These are phyloP conservation scores for Melaleuca alternifolia DNA, from an alignment of 345 rosid genomes.

Conservation along the genomic window DNA sequence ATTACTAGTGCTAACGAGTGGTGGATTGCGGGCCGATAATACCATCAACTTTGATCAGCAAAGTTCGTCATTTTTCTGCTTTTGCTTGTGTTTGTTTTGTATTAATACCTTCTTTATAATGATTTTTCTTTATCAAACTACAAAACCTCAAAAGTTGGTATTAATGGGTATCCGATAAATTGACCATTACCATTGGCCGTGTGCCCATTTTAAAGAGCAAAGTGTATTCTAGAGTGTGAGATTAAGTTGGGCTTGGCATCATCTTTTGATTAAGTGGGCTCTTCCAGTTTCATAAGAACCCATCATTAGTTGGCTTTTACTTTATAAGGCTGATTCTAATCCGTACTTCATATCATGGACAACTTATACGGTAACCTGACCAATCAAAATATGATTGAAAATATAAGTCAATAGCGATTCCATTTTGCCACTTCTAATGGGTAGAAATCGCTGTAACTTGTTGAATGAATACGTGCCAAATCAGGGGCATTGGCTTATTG, in stretches of 20 bases:
- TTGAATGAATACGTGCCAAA: not conserved
- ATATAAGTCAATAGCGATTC: not conserved
- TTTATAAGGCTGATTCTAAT: not conserved
- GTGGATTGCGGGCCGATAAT: too few relatives aligned
- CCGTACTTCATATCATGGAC: not conserved
- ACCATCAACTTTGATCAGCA: not conserved
- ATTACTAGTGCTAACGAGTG: not conserved
- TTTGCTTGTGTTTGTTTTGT: not conserved
- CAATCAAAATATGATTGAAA: not conserved
- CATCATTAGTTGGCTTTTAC: not conserved
- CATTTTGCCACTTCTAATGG: not conserved
- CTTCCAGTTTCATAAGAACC: not conserved
- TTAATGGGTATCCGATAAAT: not conserved
- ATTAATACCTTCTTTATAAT: too few relatives aligned
- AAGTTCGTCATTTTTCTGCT: not conserved
- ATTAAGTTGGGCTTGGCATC: not conserved
- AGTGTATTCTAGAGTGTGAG: not conserved
- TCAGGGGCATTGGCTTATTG: not conserved
- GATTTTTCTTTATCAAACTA: too few relatives aligned
- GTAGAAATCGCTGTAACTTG: not conserved
- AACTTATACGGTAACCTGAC: too few relatives aligned
- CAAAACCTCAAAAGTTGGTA: not conserved
- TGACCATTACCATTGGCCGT: not conserved
- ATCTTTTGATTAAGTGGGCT: not conserved
- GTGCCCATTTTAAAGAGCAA: not conserved